Evolutionary conservation across 1,139 yeast species (phyloP), one percentile per base, ranked within the genome.

Genomic region (Sugiyamaella sp.): DNA sequence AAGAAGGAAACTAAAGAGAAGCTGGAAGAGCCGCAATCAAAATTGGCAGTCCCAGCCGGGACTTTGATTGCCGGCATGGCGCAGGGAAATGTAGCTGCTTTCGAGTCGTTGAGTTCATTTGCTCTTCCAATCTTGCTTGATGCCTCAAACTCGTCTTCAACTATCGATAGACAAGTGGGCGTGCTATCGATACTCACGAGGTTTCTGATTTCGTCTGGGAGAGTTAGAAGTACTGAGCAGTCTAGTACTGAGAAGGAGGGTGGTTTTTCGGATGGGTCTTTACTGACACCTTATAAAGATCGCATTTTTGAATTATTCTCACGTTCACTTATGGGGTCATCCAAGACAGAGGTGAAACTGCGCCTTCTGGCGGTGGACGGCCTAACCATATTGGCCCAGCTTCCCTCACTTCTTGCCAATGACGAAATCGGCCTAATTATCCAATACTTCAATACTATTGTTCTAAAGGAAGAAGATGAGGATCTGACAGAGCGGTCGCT

Each of bases 281-380:
- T 75, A n/a, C 65, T 85, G 53, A 57, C 68, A 12, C 60, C 66
- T 1, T 79, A 73, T 66, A 86, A 87, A 63, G 96, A 89, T 62
- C 81, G 81, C 48, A 71, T 90, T 17, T 71, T 89, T 40, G 80
- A 84, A 52, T 74, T 85, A 49, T 69, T 88, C 60, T 82, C 89
- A 12, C 86, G 81, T 65, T 75, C 88, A 2, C 75, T 90, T 51
- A 81, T 85, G 68, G 78, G 85, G 0, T 77, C 89, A 0, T 82
- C 95, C 0, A 76, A 76, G 51, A 71, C 80, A 35, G 96, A 87
- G 62, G 82, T 83, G 22, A 80, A 89, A 0, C 74, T 90, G 51
- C 80, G 90, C 63, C 78, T 86, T 42, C 73, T 85, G 48, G 80
- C 91, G 0, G 75, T 87, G 35, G 81, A 81, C 49, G 89, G 86